These are phyloP conservation scores for Yarrowia divulgata DNA, from an alignment of 805 yeast species.

Conservation along the genomic window DNA sequence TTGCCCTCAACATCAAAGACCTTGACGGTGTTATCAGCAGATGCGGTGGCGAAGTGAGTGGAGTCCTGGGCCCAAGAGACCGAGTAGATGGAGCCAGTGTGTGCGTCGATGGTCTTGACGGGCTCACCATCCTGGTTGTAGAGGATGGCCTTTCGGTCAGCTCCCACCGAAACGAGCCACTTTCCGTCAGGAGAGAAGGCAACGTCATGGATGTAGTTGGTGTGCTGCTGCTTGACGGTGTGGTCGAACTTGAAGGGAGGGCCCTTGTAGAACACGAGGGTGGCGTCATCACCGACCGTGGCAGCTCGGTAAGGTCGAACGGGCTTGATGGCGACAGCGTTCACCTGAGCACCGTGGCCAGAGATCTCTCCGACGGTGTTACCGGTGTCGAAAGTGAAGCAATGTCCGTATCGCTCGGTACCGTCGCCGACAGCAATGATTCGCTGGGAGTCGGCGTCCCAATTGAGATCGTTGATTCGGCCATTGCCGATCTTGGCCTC, in stretches of 20 bases:
- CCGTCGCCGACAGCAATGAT: slow-evolving; percentile 96
- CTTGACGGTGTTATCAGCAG: slow-evolving; percentile 82
- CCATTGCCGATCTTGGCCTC: slow-evolving; percentile 84
- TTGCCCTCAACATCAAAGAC: slow-evolving; percentile 60
- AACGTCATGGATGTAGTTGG: slow-evolving; percentile 81
- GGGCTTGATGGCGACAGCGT: slow-evolving; percentile 83
- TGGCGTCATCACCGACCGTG: slow-evolving; percentile 89
- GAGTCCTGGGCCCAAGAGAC: slow-evolving; percentile 71
- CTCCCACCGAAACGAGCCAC: slow-evolving; percentile 77
- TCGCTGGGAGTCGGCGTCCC: slow-evolving; percentile 90
- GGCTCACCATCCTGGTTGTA: slow-evolving; percentile 87
- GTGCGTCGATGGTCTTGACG: slow-evolving; percentile 56
- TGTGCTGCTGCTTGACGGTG: slow-evolving; percentile 75
- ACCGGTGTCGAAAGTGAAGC: slow-evolving; percentile 93
- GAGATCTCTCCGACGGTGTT: slow-evolving; percentile 96
- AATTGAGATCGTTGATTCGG: slow-evolving; percentile 78
- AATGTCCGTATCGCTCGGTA: slow-evolving; percentile 87
- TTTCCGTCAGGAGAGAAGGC: slow-evolving; percentile 83
- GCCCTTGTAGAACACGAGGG: slow-evolving; percentile 83
- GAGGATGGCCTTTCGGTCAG: slow-evolving; percentile 76
- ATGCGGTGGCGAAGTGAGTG: slow-evolving; percentile 70
- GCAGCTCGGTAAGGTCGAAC: slow-evolving; percentile 92
- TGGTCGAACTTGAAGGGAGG: slow-evolving; percentile 91
- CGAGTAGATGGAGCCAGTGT: slow-evolving; percentile 83
- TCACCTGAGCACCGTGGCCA: slow-evolving; percentile 86